phyloP scores from a whole-genome alignment of 257 asterid genomes.

The Leonotis leonurus region DNA sequence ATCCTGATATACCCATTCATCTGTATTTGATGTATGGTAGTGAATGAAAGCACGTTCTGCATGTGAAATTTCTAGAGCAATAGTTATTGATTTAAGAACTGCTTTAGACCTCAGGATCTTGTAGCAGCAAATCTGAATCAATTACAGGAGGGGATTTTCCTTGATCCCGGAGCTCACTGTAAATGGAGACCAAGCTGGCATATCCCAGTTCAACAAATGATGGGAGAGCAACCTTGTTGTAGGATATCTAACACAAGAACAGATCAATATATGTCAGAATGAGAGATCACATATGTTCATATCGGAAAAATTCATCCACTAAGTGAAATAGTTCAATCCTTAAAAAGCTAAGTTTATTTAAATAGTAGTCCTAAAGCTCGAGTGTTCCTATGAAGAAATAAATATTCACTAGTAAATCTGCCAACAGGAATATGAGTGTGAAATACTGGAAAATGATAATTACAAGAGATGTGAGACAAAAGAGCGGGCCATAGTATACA shows the following conservation, averaged over 20 bases:
- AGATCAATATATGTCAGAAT: slow-evolving; percentile 14
- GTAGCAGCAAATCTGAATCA: slow-evolving; percentile 62
- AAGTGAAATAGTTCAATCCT: not conserved
- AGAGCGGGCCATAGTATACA: not conserved
- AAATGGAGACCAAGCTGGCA: slow-evolving; percentile 48
- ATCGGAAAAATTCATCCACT: not conserved
- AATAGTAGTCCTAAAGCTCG: not conserved
- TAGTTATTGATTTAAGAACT: slow-evolving; percentile 10
- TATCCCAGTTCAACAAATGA: slow-evolving; percentile 61
- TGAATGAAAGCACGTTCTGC: not conserved
- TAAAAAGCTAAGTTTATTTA: not conserved
- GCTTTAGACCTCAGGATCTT: slow-evolving; percentile 62
- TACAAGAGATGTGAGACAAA: not conserved
- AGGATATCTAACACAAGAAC: slow-evolving; percentile 53
- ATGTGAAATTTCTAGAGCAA: not conserved
- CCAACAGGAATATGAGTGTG: not conserved
- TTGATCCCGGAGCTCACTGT: slow-evolving; percentile 47
- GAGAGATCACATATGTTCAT: not conserved
- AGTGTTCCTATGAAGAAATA: not conserved
- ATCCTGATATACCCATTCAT: not conserved
- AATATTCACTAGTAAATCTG: not conserved
- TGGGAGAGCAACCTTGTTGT: slow-evolving; percentile 60
- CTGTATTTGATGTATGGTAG: not conserved
- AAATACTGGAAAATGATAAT: not conserved
- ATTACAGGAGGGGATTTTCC: slow-evolving; percentile 67